These are phyloP conservation scores for Phytophthora fragariaefolia DNA, from an alignment of 352 stramenopile species.

Conservation along the genomic window DNA sequence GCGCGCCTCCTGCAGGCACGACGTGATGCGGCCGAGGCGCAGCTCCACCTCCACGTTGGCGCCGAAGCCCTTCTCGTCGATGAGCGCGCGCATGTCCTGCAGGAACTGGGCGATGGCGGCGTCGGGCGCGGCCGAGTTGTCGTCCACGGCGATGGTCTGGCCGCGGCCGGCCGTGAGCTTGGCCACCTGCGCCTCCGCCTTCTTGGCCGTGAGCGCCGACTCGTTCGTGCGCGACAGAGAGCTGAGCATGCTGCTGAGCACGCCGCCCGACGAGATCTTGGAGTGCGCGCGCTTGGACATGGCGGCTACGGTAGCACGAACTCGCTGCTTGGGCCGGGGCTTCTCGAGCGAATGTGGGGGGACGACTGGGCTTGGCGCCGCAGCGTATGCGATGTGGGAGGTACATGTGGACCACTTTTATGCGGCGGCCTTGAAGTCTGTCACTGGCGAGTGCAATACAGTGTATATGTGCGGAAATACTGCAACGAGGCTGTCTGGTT, in stretches of 20 bases:
- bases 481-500: too few relatives aligned
- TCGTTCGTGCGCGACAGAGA: slow-evolving; percentile 82
- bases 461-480: too few relatives aligned
- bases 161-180: slow-evolving; percentile 76
- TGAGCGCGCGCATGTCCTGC: slow-evolving; percentile 74
- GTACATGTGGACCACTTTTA: neutral
- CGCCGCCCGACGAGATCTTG: slow-evolving; percentile 45
- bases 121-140: slow-evolving; percentile 70
- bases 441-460: neutral
- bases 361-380: slow-evolving; percentile 1
- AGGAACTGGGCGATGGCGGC: slow-evolving; percentile 83
- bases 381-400: neutral
- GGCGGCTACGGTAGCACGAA: slow-evolving; percentile 1
- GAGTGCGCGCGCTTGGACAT: slow-evolving; percentile 78
- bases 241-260: slow-evolving; percentile 74
- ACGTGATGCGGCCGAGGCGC: slow-evolving; percentile 84
- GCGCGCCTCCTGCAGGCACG: slow-evolving; percentile 72
- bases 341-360: slow-evolving; percentile 3
- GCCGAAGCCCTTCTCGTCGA: slow-evolving; percentile 82
- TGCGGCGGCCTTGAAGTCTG: neutral
- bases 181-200: slow-evolving; percentile 76
- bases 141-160: slow-evolving; percentile 77
- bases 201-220: slow-evolving; percentile 72
- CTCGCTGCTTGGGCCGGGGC: slow-evolving; percentile 10
- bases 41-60: slow-evolving; percentile 86